Evolutionary conservation across 345 rosid genomes (phyloP).

Genomic region (Crucihimalaya himalaica): DNA sequence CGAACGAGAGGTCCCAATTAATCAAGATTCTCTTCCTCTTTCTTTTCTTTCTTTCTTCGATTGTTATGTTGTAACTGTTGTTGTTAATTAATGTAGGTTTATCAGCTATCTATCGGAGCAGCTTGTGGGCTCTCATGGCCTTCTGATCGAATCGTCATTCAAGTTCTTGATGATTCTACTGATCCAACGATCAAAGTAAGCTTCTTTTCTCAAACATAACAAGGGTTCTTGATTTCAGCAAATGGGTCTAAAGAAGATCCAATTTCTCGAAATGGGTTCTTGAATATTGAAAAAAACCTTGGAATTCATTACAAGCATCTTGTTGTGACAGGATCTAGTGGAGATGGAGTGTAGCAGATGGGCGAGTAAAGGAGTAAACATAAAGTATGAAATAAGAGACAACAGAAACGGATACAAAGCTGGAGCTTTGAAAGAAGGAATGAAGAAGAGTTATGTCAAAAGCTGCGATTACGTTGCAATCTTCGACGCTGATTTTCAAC

Average conservation of each 20-base stretch:
- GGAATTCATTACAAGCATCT: neutral
- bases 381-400: conserved; percentile 82
- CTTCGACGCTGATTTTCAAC: conserved; percentile 98
- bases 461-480: conserved; percentile 85
- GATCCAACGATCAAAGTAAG: conserved; percentile 81
- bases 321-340: conserved; percentile 63
- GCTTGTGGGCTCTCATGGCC: conserved; percentile 99
- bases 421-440: conserved; percentile 92
- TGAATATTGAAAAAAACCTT: too few species aligned
- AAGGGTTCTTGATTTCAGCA: too few species aligned
- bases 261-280: neutral
- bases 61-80: neutral
- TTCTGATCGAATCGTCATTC: conserved; percentile 78
- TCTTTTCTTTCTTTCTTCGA: neutral
- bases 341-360: conserved; percentile 89
- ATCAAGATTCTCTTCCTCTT: neutral
- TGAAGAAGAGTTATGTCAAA: conserved; percentile 84
- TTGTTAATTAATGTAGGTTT: conserved; percentile 49
- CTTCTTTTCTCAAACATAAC: neutral
- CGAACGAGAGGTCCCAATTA: conserved; percentile 72
- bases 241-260: neutral
- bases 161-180: conserved; percentile 96
- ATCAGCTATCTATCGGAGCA: conserved; percentile 87
- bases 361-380: conserved; percentile 96
- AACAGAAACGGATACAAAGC: conserved; percentile 90